Conservation (phyloP, 495 filamentous ascomycete genomes). For the Penicillium ochrochloron region DNA sequence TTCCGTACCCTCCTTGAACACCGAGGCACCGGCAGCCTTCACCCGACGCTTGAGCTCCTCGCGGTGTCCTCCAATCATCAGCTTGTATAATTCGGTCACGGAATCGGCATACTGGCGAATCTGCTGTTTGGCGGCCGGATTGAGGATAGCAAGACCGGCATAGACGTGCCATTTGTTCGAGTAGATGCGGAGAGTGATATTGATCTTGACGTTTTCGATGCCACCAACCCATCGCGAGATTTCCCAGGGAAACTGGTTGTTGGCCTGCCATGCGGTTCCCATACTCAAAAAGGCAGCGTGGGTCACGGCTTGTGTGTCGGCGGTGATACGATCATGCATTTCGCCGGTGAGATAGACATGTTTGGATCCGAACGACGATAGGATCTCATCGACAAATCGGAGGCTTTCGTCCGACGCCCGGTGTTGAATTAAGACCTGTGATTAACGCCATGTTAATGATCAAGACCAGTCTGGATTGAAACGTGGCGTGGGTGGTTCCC, state of each 20-base stretch:
- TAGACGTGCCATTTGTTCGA: constrained; percentile 99
- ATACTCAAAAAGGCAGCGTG: constrained; percentile 97
- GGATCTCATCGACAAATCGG: constrained; percentile 74
- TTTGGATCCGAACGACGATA: constrained; percentile 80
- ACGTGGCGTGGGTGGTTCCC: constrained; percentile 18
- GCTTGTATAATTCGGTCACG: constrained; percentile 92
- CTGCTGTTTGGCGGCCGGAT: constrained; percentile 87
- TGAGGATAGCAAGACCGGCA: constrained; percentile 94
- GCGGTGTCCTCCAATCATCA: constrained; percentile 85
- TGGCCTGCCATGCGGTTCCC: constrained; percentile 95
- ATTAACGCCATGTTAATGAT: constrained; percentile 22
- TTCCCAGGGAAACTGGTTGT: constrained; percentile 95
- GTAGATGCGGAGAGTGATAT: constrained; percentile 95
- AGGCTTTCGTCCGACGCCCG: constrained; percentile 80
- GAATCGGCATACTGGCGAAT: constrained; percentile 91
- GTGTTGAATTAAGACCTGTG: constrained; percentile 84
- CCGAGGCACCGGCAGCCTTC: constrained; percentile 74
- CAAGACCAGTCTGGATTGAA: constrained; percentile 6
- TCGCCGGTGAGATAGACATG: constrained; percentile 83
- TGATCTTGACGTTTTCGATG: constrained; percentile 99
- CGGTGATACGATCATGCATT: constrained; percentile 94
- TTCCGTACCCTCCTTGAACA: constrained; percentile 67
- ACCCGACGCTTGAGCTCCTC: constrained; percentile 83
- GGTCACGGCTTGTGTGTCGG: constrained; percentile 96
- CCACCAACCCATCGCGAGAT: constrained; percentile 89